Base-by-base conservation (phyloP, 306 rosid species). In the Prunus kanzakura region DNA sequence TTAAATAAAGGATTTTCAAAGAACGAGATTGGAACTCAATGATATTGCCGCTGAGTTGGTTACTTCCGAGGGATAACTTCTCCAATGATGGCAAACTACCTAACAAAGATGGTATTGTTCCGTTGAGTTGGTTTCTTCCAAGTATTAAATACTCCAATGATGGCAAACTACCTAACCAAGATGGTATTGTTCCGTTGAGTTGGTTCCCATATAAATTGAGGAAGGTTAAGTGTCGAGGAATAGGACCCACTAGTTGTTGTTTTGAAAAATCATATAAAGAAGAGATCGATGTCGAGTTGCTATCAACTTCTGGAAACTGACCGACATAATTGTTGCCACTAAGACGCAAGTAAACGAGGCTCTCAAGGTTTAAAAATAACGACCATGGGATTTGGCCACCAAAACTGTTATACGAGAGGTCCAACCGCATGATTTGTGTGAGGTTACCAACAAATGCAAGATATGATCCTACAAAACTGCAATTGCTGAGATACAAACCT, bases 161-260 rank as follows among this genome's bases (percentile, higher is more conserved):
- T 58, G 75, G 80, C 4, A 55, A 22, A 14, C 16, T 10, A 77
- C 57, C 60, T 57, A 69, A 16, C 80, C 75, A 77, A 77, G 74
- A 27, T 18, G 80, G 80, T 25, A 77, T 68, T 25, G 69, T 16
- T 13, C 80, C 80, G 6, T 50, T 69, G n/a, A 68, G 67, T 32
- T 14, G 38, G 58, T 76, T 76, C 45, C 0, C 0, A 16, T 1
- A 52, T 11, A 76, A 55, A 64, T 0, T 0, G 13, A 76, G 66
- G 0, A 0, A 6, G 11, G 7, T 0, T 20, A 55, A 55, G 1
- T 25, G 19, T 43, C 10, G 9, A 7, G 54, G 73, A 54, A 68
- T 25, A 46, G 4, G 52, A 46, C 72, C 72, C 23, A 22, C 20
- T 11, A 47, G 32, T 67, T 47, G 72, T 1, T 47, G 7, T 12